Evolutionary conservation across 1,284 basidiomycete species (phyloP).

Genomic region (Ustilago hordei): DNA sequence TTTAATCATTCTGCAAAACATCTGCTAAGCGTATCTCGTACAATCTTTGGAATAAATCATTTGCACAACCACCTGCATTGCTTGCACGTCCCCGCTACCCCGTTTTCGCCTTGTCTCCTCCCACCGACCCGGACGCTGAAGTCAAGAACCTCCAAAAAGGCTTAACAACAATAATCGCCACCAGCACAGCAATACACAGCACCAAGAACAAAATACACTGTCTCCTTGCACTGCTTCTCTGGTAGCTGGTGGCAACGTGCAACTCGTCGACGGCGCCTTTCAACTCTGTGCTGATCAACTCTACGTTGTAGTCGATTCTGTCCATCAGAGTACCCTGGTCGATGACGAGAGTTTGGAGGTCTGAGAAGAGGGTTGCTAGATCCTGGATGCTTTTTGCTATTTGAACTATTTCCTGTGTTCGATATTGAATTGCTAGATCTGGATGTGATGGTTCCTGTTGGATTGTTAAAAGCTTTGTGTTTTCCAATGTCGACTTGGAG

Average conservation of each 20-base stretch:
- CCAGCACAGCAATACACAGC: constrained; percentile 86
- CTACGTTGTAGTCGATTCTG: constrained; percentile 96
- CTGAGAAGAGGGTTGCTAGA: constrained; percentile 95
- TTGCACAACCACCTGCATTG: background rate
- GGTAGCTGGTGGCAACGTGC: constrained; percentile 86
- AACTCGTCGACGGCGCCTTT: constrained; percentile 87
- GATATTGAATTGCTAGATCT: constrained; percentile 51
- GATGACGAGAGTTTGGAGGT: constrained; percentile 90
- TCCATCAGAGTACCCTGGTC: constrained; percentile 98
- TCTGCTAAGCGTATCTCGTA: background rate
- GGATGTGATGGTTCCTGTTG: background rate
- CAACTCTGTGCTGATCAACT: constrained; percentile 85
- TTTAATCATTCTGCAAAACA: background rate
- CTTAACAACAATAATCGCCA: constrained; percentile 84
- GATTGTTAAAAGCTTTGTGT: background rate
- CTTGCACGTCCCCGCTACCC: background rate
- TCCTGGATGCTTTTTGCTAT: constrained; percentile 92
- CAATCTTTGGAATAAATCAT: background rate
- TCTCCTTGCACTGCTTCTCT: constrained; percentile 89
- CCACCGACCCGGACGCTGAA: background rate
- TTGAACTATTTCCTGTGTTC: constrained; percentile 82
- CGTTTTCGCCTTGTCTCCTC: background rate
- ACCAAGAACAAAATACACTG: constrained; percentile 92
- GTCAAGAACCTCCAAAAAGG: constrained; percentile 70
- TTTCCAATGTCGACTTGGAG: constrained; percentile 7